phyloP scores from a whole-genome alignment of 352 stramenopile species.

The Phytophthora kernoviae region DNA sequence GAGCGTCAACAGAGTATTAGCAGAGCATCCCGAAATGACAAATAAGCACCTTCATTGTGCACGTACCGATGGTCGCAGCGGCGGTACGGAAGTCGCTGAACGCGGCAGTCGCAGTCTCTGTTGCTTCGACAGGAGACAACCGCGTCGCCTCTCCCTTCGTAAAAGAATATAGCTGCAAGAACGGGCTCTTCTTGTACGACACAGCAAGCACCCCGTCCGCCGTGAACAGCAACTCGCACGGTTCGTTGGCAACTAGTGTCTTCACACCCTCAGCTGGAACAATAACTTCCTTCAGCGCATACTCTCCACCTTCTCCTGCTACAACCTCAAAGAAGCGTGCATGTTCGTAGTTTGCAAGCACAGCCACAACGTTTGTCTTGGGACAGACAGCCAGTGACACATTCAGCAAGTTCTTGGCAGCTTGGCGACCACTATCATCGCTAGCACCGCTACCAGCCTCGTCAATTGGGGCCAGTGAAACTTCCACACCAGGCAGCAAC shows the following conservation, averaged over 20 bases:
- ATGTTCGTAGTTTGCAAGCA: slow-evolving; percentile 54
- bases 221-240: slow-evolving; percentile 57
- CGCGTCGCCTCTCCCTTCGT: slow-evolving; percentile 27
- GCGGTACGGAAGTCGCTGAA: slow-evolving; percentile 52
- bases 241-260: slow-evolving; percentile 45
- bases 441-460: slow-evolving; percentile 16
- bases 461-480: slow-evolving; percentile 31
- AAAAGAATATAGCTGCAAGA: slow-evolving; percentile 61
- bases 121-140: slow-evolving; percentile 17
- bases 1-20: slow-evolving; percentile 15
- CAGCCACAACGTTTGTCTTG: slow-evolving; percentile 56
- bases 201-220: slow-evolving; percentile 47
- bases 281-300: slow-evolving; percentile 31
- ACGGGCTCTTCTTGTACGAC: slow-evolving; percentile 70
- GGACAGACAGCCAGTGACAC: slow-evolving; percentile 66
- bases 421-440: slow-evolving; percentile 31
- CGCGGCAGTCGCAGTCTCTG: slow-evolving; percentile 19
- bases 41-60: slow-evolving; percentile 2
- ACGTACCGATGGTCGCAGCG: slow-evolving; percentile 61
- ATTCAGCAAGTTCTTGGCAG: slow-evolving; percentile 53
- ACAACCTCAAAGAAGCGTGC: slow-evolving; percentile 67
- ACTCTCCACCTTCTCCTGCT: slow-evolving; percentile 9
- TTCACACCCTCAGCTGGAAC: slow-evolving; percentile 35
- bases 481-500: slow-evolving; percentile 40
- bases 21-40: neutral